Evolutionary conservation across 306 rosid genomes (phyloP).

Genomic region (Sophora flavescens): DNA sequence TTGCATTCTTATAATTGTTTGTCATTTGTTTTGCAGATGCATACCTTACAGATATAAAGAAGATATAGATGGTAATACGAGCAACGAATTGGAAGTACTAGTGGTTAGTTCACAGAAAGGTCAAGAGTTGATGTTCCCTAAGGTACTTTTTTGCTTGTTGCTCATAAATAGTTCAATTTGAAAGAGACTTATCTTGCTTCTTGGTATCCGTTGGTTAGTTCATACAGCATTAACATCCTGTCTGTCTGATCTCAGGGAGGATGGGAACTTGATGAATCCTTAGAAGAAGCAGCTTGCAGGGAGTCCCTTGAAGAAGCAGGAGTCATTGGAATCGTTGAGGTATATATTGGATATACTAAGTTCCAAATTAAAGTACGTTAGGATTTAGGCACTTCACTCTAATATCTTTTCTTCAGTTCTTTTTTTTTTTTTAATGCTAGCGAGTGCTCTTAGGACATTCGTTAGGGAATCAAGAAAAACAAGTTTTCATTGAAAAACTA

Average conservation of each 20-base stretch:
- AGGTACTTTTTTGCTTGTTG: constrained; percentile 53
- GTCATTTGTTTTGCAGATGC: constrained; percentile 60
- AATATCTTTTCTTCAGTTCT: neutral
- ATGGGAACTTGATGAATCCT: constrained; percentile 97
- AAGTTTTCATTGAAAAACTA: too few relatives aligned
- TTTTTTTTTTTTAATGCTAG: neutral
- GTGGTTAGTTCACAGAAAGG: constrained; percentile 93
- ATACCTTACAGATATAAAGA: constrained; percentile 86
- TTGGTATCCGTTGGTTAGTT: neutral
- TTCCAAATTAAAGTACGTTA: neutral
- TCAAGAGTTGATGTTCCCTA: constrained; percentile 83
- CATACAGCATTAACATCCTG: neutral
- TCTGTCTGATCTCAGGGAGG: constrained; percentile 68
- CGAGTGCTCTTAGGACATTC: too few relatives aligned
- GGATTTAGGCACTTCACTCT: neutral
- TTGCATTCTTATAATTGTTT: neutral
- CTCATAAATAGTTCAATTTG: too few relatives aligned
- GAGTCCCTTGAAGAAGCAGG: constrained; percentile 99
- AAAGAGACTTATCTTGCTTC: neutral
- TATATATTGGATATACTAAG: constrained; percentile 1
- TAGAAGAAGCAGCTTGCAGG: constrained; percentile 90
- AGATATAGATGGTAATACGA: constrained; percentile 50
- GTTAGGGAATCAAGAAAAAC: too few relatives aligned
- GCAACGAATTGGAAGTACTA: constrained; percentile 76
- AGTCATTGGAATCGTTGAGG: constrained; percentile 86